Base-by-base conservation (phyloP, 768 basidiomycete genomes). In the Boletus sensibilis region DNA sequence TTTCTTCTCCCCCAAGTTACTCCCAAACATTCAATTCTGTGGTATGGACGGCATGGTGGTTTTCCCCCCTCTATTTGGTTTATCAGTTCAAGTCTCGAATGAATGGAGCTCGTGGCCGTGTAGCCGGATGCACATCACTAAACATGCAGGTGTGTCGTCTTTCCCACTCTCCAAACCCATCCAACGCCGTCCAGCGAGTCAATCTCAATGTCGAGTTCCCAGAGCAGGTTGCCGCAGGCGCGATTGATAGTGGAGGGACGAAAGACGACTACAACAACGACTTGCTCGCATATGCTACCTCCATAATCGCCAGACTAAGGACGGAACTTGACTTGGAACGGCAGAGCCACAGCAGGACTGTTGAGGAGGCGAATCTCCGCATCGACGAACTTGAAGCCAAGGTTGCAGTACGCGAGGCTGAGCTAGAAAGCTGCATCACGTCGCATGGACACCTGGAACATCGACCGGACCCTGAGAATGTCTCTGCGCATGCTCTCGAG, bases 341-440 rank as follows among this genome's bases (percentile, higher is more conserved):
- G 3, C 61, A 62, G 40, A 76, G 76, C 0, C 82, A 82, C 59
- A 61, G 59, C 11, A 68, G 68, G n/a, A 78, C 75, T 1, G 71
- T 70, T 10, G 68, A 75, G 18, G 69, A 73, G 3, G 73, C 76
- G 0, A 78, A 80, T 46, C 62, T 68, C 1, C 75, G 77, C 46
- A 75, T 82, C 23, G 65, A 75, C 5, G 68, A 71, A 18, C 73
- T 87, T 3, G 76, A 80, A 54, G 83, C 84, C 0, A 78, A 79
- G 65, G 65, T 87, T 5, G 81, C 83, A 0, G 76, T 79, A 6
- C 74, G 83, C n/a, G 85, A 86, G 43, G 78, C 78, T 0, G 81
- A 85, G 59, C 71, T 86, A 6, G 81, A 82, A 60, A 62, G 63
- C 3, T 72, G 67, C 53, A 56, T 74, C 16, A 55, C 63, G n/a